A percentile compares a stretch with the other conserved stretches of the same genome.
phyloP scores from a whole-genome alignment of 306 rosid species.

The Castanea sativa region DNA sequence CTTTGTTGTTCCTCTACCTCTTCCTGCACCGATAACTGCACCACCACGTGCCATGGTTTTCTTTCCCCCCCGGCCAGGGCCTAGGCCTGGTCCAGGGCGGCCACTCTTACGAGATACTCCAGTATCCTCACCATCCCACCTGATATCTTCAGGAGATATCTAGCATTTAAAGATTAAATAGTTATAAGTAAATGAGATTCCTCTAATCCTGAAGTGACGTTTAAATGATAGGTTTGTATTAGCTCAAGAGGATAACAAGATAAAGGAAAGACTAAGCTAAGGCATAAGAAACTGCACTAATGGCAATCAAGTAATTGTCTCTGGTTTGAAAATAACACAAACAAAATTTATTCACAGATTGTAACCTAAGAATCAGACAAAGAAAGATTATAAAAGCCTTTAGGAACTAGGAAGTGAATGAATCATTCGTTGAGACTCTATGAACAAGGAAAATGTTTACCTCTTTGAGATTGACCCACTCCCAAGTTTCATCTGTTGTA shows the following conservation, averaged over 20 bases:
- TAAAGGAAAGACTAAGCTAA: not conserved
- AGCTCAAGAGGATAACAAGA: not conserved
- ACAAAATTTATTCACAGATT: no score
- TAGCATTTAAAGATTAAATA: slow-evolving; percentile 27
- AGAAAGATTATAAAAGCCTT: no score
- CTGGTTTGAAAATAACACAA: not conserved
- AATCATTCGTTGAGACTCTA: not conserved
- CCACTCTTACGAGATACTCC: slow-evolving; percentile 50
- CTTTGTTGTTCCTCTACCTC: slow-evolving; percentile 76
- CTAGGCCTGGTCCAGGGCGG: slow-evolving; percentile 56
- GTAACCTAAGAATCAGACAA: no score
- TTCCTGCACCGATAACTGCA: slow-evolving; percentile 60
- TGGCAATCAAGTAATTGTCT: not conserved
- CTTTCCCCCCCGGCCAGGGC: slow-evolving; percentile 64
- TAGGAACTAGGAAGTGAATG: not conserved
- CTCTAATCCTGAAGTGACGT: not conserved
- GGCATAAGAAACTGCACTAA: not conserved
- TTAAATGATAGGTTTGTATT: not conserved
- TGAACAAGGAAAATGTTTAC: slow-evolving; percentile 23
- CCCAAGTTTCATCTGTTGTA: slow-evolving; percentile 56
- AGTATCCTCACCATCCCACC: slow-evolving; percentile 73
- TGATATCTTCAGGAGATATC: slow-evolving; percentile 78
- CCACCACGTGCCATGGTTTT: slow-evolving; percentile 59
- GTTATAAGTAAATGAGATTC: not conserved
- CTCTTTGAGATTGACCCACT: slow-evolving; percentile 63